Base-by-base conservation (phyloP, 305 asterid species). In the Fraxinus dipetala region DNA sequence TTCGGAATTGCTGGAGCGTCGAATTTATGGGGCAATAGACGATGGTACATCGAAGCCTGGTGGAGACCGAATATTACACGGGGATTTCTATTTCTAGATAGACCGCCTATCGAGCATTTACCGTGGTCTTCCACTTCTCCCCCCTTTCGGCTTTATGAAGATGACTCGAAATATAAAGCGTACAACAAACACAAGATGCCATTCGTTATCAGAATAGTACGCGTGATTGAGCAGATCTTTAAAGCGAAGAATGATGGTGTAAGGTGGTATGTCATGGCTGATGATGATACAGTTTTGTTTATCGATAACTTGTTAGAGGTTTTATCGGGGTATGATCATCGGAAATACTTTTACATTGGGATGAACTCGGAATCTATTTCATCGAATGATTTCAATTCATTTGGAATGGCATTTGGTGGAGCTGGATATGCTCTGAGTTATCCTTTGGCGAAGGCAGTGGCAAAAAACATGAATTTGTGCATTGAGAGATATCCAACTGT, bases 321-420 rank as follows among this genome's bases (percentile, higher is more conserved):
- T 34, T 18, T 91, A 14, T 76, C 85, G 0, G 87, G 77, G 86
- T 89, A 91, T 75, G 91, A 90, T 85, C 88, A 90, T 30, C 73
- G 63, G 4, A 89, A 86, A 75, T 86, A 83, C n/a, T 88, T 54
- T 75, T 90, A 88, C 28, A 24, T 90, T 32, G 90, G 92, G 83
- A 88, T 88, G 91, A 84, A 76, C 14, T 90, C 92, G 3, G 94
- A 90, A 74, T 79, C 87, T n/a, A 69, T 86, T 61, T 72, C 84
- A 5, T 75, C 84, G 5, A 89, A 91, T 75, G 83, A 14, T 78
- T 11, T 79, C 3, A 67, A 69, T 56, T 87, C 94, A 36, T 89
- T 89, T 84, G 92, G 83, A 16, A 88, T 88, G 90, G 94, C 85
- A 34, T 89, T 87, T 85, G 91, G 90, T 84, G 92, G 94, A 69